Evolutionary conservation across 2,329 filamentous ascomycete genomes (phyloP), one percentile per base, ranked within the genome.

Genomic region (Cytospora chrysosperma): DNA sequence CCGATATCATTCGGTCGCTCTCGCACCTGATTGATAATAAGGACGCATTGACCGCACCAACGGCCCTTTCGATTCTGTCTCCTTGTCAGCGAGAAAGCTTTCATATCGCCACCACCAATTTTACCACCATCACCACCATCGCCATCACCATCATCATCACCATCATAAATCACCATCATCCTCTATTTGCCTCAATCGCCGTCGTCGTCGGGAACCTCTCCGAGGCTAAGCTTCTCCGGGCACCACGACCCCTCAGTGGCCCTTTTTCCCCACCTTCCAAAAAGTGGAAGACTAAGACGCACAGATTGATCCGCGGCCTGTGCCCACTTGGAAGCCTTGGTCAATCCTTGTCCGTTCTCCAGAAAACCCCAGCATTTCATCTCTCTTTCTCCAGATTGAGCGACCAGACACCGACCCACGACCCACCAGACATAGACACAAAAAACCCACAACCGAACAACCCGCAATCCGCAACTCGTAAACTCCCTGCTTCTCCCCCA

Each of bases 361-460:
- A 65, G 52, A 63, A 59, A 59, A 62, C 57, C 64, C 64, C 64
- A 65, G 64, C 64, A 65, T 65, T 65, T 56, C 61, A 60, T 63
- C 63, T 63, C 63, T 32, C 63, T 63, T n/a, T 65, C 64, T 65
- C 64, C 64, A 63, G 64, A 53, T 56, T 59, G 43, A 47, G 21
- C 51, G 60, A 60, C 59, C 59, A 52, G 59, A 55, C 27, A n/a
- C 56, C 50, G 27, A 62, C 34, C 27, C 58, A 55, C 58, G 53
- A 50, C 59, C 34, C 49, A 51, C 57, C 32, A 40, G 30, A 32
- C 24, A 13, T 47, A 34, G n/a, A 47, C n/a, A 21, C 40, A 47
- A 34, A 47, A 47, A 34, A 47, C n/a, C 43, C 43, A 47, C 43
- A 24, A 47, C n/a, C 43, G 8, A 47, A 47, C 43, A 47, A 47